phyloP scores from a whole-genome alignment of 352 stramenopile species.

The Aphanomyces cochlioides region DNA sequence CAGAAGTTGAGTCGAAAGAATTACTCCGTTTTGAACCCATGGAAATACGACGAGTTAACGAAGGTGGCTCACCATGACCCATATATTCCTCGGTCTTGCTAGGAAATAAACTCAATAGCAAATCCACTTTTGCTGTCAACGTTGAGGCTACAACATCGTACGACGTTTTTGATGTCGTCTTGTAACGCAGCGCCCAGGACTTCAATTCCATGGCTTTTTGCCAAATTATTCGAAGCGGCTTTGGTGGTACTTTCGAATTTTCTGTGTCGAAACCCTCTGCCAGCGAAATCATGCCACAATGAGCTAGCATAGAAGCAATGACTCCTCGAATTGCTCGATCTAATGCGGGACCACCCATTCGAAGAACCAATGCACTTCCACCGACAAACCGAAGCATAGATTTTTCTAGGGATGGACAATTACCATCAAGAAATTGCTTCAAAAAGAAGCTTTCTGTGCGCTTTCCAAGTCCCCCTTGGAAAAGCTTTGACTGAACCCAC shows the following conservation, averaged over 20 bases:
- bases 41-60: slow-evolving; percentile 21
- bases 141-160: slow-evolving; percentile 19
- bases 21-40: slow-evolving; percentile 20
- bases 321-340: slow-evolving; percentile 19
- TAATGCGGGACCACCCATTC: slow-evolving; percentile 20
- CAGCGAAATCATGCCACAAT: slow-evolving; percentile 22
- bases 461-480: neutral
- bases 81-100: slow-evolving; percentile 20
- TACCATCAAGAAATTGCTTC: slow-evolving; percentile 22
- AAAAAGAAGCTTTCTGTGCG: slow-evolving; percentile 6
- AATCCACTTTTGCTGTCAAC: slow-evolving; percentile 20
- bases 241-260: slow-evolving; percentile 1
- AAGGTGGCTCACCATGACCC: slow-evolving; percentile 17
- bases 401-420: slow-evolving; percentile 14
- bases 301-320: slow-evolving; percentile 24
- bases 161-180: neutral
- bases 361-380: slow-evolving; percentile 15
- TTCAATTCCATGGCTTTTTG: slow-evolving; percentile 29
- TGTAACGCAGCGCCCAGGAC: slow-evolving; percentile 6
- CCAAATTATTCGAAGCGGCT: slow-evolving; percentile 24
- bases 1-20: slow-evolving; percentile 18
- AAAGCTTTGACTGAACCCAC: slow-evolving; percentile 12
- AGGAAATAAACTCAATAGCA: slow-evolving; percentile 3
- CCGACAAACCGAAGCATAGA: slow-evolving; percentile 17
- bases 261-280: slow-evolving; percentile 8